A percentile compares a stretch with the other conserved stretches of the same genome.
phyloP scores from a whole-genome alignment of 1,284 basidiomycete genomes.

The Ustilago crameri region DNA sequence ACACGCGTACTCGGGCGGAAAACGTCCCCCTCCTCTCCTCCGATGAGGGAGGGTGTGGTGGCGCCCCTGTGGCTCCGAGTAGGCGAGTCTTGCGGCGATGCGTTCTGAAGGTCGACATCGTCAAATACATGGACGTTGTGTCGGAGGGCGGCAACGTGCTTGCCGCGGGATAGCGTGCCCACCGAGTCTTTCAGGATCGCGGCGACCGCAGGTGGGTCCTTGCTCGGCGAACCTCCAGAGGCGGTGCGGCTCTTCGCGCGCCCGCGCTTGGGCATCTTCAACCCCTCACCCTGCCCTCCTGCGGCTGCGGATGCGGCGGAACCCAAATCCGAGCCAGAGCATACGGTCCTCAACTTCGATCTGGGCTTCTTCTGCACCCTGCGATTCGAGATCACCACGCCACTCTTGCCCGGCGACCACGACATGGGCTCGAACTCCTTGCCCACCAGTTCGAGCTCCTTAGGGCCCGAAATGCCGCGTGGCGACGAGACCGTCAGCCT shows the following conservation, averaged over 20 bases:
- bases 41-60: too few species aligned
- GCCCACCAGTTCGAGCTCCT: slow-evolving; percentile 36
- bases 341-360: slow-evolving; percentile 23
- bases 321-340: slow-evolving; percentile 21
- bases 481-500: slow-evolving; percentile 46
- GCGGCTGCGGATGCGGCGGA: neutral
- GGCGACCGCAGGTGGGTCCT: slow-evolving; percentile 6
- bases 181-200: slow-evolving; percentile 14
- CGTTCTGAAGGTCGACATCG: neutral
- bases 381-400: slow-evolving; percentile 28
- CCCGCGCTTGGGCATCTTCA: slow-evolving; percentile 27
- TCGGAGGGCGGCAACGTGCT: slow-evolving; percentile 13
- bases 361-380: slow-evolving; percentile 26
- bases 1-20: slow-evolving; percentile 31
- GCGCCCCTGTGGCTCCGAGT: slow-evolving; percentile 9
- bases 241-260: slow-evolving; percentile 9
- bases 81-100: slow-evolving; percentile 17
- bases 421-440: slow-evolving; percentile 45
- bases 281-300: neutral
- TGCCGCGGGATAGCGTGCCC: slow-evolving; percentile 12
- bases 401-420: slow-evolving; percentile 32
- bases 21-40: slow-evolving; percentile 15
- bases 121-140: slow-evolving; percentile 15
- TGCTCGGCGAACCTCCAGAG: neutral
- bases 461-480: slow-evolving; percentile 44